Conservation (phyloP, 805 yeast genomes). For the Peterozyma xylosa region DNA sequence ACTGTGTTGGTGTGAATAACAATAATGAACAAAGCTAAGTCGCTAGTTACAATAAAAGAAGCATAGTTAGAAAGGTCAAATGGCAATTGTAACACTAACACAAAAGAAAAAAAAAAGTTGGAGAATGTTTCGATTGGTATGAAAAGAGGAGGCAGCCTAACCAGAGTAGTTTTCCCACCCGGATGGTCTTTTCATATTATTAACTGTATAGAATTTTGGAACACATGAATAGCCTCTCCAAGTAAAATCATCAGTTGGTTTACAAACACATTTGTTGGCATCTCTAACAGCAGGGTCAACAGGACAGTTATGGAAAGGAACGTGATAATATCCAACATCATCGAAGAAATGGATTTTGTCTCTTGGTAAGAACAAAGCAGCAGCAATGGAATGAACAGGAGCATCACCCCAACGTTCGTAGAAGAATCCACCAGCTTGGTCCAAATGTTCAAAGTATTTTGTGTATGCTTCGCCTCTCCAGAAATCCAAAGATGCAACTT, state of each 20-base stretch:
- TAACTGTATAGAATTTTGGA: conserved; percentile 49
- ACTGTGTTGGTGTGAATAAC: conserved; percentile 5
- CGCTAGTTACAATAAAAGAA: too few relatives aligned
- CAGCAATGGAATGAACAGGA: conserved; percentile 87
- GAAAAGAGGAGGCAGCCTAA: background rate
- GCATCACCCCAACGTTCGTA: conserved; percentile 96
- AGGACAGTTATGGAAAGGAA: conserved; percentile 80
- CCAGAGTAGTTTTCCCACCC: conserved; percentile 62
- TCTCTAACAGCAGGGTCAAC: conserved; percentile 50
- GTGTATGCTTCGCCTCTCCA: conserved; percentile 70
- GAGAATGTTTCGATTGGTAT: too few relatives aligned
- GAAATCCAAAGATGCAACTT: conserved; percentile 65
- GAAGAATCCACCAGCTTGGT: conserved; percentile 83
- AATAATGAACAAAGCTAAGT: too few relatives aligned
- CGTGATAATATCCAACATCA: conserved; percentile 81
- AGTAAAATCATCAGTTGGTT: conserved; percentile 66
- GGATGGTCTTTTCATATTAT: conserved; percentile 49
- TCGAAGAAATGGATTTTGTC: conserved; percentile 72
- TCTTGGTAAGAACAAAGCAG: conserved; percentile 64
- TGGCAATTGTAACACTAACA: too few relatives aligned
- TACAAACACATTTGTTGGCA: conserved; percentile 64
- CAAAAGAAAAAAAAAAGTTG: too few relatives aligned
- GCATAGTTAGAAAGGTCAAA: too few relatives aligned
- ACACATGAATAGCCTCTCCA: conserved; percentile 73
- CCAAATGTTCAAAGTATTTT: conserved; percentile 66